A percentile compares a stretch with the other conserved stretches of the same genome.
These are phyloP conservation scores for Dioszegia hungarica DNA, from an alignment of 768 basidiomycete genomes.

Conservation along the genomic window DNA sequence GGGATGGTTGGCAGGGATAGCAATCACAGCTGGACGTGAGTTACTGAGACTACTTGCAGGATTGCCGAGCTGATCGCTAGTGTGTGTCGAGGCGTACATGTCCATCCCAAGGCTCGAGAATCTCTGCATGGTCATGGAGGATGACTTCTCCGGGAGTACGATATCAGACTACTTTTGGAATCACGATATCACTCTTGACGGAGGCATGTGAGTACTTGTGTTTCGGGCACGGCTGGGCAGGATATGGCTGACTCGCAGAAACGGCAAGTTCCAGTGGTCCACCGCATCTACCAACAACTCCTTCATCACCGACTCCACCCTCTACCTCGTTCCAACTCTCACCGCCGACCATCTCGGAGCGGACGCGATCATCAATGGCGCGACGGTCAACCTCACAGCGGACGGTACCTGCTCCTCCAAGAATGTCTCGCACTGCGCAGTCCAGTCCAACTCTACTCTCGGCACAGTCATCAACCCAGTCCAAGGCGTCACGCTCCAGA, in stretches of 20 bases:
- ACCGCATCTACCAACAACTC: slow-evolving; percentile 60
- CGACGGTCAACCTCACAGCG: slow-evolving; percentile 71
- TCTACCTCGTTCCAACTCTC: slow-evolving; percentile 80
- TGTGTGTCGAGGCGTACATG: slow-evolving; percentile 53
- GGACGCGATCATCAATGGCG: slow-evolving; percentile 57
- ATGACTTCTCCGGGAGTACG: slow-evolving; percentile 56
- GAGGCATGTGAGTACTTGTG: not conserved
- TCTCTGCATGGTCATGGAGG: slow-evolving; percentile 62
- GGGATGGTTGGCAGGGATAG: not conserved
- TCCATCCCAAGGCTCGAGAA: slow-evolving; percentile 47
- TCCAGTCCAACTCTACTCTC: slow-evolving; percentile 40
- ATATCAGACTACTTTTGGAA: slow-evolving; percentile 59
- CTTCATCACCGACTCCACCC: slow-evolving; percentile 61
- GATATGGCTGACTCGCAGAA: slow-evolving; percentile 61
- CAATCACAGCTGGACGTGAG: not conserved
- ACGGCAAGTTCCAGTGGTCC: slow-evolving; percentile 76
- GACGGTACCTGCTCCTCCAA: slow-evolving; percentile 60
- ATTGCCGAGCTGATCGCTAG: not conserved
- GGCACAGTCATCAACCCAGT: slow-evolving; percentile 70
- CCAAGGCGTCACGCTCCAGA: slow-evolving; percentile 72
- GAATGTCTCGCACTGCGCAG: slow-evolving; percentile 54
- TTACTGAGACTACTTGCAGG: not conserved
- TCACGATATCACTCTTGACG: slow-evolving; percentile 61
- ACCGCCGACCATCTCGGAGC: slow-evolving; percentile 60
- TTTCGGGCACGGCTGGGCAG: too few relatives aligned